phyloP scores from a whole-genome alignment of 768 basidiomycete species.

The Cystobasidium onofrii region DNA sequence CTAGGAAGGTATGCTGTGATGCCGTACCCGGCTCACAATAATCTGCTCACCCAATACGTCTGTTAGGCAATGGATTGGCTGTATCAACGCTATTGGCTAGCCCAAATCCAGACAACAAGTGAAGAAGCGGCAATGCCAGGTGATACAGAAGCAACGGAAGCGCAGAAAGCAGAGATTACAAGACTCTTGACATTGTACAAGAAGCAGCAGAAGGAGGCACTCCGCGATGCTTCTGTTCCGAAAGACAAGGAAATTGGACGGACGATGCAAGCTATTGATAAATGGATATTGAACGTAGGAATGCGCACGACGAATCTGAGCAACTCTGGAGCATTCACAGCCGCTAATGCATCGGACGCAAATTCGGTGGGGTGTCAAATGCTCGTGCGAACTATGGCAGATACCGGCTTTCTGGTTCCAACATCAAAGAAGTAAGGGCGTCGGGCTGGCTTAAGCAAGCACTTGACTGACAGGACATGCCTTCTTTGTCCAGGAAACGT shows the following conservation, averaged over 20 bases:
- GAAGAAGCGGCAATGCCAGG: slow-evolving; percentile 9
- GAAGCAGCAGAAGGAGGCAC: slow-evolving; percentile 55
- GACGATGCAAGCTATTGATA: slow-evolving; percentile 59
- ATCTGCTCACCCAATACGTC: slow-evolving; percentile 34
- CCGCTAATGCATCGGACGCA: background rate
- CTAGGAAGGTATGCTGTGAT: slow-evolving; percentile 55
- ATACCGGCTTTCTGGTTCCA: slow-evolving; percentile 69
- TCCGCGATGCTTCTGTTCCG: slow-evolving; percentile 59
- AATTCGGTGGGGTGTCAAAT: slow-evolving; percentile 52
- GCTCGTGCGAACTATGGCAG: slow-evolving; percentile 60
- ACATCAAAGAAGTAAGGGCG: slow-evolving; percentile 65
- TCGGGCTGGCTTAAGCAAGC: background rate
- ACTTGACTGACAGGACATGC: background rate
- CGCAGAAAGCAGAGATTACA: slow-evolving; percentile 49
- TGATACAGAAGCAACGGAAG: slow-evolving; percentile 36
- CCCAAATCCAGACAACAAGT: slow-evolving; percentile 55
- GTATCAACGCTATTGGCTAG: slow-evolving; percentile 72
- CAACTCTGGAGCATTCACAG: slow-evolving; percentile 32
- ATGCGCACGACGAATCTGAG: slow-evolving; percentile 45
- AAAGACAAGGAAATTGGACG: slow-evolving; percentile 53
- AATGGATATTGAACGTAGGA: slow-evolving; percentile 57
- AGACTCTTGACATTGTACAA: slow-evolving; percentile 69
- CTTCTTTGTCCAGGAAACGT: slow-evolving; percentile 38
- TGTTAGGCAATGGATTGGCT: slow-evolving; percentile 75
- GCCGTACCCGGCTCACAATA: slow-evolving; percentile 5